Evolutionary conservation across 768 basidiomycete species (phyloP).

Genomic region (Saitozyma sp.): DNA sequence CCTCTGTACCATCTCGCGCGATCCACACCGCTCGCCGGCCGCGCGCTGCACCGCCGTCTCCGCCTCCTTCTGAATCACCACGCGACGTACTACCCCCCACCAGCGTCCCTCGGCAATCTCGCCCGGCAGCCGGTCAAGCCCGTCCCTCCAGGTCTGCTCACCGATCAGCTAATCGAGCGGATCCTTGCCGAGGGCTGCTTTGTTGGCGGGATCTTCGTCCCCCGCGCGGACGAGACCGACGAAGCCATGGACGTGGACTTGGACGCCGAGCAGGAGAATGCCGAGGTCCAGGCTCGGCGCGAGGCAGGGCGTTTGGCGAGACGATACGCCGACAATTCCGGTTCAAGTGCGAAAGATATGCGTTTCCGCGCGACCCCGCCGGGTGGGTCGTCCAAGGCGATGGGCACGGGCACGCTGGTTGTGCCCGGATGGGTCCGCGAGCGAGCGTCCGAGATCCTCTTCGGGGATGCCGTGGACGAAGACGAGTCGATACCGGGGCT

Average conservation of each 20-base stretch:
- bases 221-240: background rate
- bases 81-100: slow-evolving; percentile 81
- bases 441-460: slow-evolving; percentile 83
- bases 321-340: background rate
- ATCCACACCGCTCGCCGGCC: slow-evolving; percentile 86
- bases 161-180: slow-evolving; percentile 78
- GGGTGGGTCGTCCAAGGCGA: slow-evolving; percentile 33
- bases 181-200: slow-evolving; percentile 88
- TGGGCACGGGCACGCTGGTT: slow-evolving; percentile 73
- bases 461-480: slow-evolving; percentile 66
- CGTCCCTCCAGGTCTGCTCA: slow-evolving; percentile 76
- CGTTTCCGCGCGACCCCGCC: slow-evolving; percentile 5
- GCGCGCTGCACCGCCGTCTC: slow-evolving; percentile 73
- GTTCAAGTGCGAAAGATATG: slow-evolving; percentile 20
- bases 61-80: slow-evolving; percentile 77
- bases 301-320: no score
- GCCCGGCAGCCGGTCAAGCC: slow-evolving; percentile 62
- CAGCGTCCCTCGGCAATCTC: slow-evolving; percentile 64
- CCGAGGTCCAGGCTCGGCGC: no score
- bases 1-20: slow-evolving; percentile 79
- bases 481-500: slow-evolving; percentile 80
- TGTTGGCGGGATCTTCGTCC: slow-evolving; percentile 59
- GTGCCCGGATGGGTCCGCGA: slow-evolving; percentile 96
- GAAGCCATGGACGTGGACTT: slow-evolving; percentile 3
- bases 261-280: background rate